phyloP scores from a whole-genome alignment of 2,329 filamentous ascomycete genomes.

The Pleoardoris graminearum region DNA sequence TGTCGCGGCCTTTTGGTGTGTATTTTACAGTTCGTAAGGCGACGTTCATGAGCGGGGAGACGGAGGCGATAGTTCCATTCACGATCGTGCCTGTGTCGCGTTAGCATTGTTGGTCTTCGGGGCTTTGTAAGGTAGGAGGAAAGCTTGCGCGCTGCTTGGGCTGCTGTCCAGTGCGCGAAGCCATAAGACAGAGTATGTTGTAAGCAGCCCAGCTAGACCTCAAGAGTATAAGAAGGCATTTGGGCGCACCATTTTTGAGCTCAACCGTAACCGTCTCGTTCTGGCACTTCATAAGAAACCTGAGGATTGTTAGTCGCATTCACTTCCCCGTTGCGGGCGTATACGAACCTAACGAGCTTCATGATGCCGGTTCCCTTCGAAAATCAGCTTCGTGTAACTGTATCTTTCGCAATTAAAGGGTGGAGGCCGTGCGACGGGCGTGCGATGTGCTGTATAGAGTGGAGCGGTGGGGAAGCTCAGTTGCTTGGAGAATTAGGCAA shows the following conservation, averaged over 20 bases:
- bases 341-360: constrained; percentile 43
- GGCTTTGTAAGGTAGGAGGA: not conserved
- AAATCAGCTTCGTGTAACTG: not conserved
- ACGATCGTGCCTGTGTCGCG: constrained; percentile 76
- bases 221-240: not conserved
- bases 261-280: constrained; percentile 99
- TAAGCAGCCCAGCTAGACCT: not conserved
- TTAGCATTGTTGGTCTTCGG: constrained; percentile 3
- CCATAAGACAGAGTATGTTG: not conserved
- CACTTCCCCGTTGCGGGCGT: not conserved
- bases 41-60: constrained; percentile 98
- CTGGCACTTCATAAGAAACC: constrained; percentile 98
- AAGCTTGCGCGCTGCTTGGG: constrained; percentile 3
- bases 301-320: constrained; percentile 47
- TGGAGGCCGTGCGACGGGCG: constrained; percentile 1
- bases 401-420: not conserved
- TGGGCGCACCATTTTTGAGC: constrained; percentile 83
- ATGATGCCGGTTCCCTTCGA: constrained; percentile 21
- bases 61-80: constrained; percentile 93
- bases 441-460: constrained; percentile 6
- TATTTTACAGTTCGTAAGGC: constrained; percentile 95
- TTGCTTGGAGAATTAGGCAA: constrained; percentile 15
- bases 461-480: constrained; percentile 15
- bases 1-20: constrained; percentile 85
- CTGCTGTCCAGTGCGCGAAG: not conserved